These are phyloP conservation scores for Beauveria varroae DNA, from an alignment of 2,329 filamentous ascomycete species.

Conservation along the genomic window DNA sequence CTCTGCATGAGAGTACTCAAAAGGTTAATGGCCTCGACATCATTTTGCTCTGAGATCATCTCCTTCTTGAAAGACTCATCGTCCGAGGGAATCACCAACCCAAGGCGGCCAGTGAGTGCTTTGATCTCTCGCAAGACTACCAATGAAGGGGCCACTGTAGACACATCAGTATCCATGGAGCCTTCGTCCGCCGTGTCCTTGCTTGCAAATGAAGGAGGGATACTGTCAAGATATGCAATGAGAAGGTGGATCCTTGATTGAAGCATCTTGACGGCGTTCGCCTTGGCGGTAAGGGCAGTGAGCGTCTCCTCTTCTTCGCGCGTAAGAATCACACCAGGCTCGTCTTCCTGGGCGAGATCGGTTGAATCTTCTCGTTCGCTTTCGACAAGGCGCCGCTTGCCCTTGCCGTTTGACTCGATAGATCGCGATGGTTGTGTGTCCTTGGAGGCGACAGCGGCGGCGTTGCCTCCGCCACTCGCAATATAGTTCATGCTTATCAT, in stretches of 20 bases:
- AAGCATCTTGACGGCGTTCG: conserved; percentile 91
- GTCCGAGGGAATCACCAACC: conserved; percentile 69
- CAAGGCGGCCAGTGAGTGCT: conserved; percentile 74
- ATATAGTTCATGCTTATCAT: conserved; percentile 97
- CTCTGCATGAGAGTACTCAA: conserved; percentile 69
- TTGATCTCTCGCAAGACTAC: conserved; percentile 81
- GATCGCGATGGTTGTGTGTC: conserved; percentile 35
- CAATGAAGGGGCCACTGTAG: conserved; percentile 47
- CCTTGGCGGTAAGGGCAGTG: conserved; percentile 69
- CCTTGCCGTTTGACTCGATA: conserved; percentile 43
- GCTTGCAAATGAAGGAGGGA: conserved; percentile 59
- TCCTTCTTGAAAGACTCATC: conserved; percentile 59
- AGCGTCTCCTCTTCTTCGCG: conserved; percentile 55
- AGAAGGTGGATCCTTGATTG: conserved; percentile 68
- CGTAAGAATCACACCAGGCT: conserved; percentile 34
- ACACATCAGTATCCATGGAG: conserved; percentile 24
- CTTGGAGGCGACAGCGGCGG: conserved; percentile 48
- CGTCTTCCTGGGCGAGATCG: conserved; percentile 16
- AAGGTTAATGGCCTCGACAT: conserved; percentile 71
- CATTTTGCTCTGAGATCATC: conserved; percentile 70
- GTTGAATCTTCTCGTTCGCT: conserved; percentile 23
- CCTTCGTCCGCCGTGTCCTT: conserved; percentile 27
- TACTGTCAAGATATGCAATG: conserved; percentile 65
- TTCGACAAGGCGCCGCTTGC: conserved; percentile 38
- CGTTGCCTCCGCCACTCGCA: conserved; percentile 75